Evolutionary conservation across 2,329 filamentous ascomycete species (phyloP), one percentile per base, ranked within the genome.

Genomic region (Trichophyton mentagrophytes): DNA sequence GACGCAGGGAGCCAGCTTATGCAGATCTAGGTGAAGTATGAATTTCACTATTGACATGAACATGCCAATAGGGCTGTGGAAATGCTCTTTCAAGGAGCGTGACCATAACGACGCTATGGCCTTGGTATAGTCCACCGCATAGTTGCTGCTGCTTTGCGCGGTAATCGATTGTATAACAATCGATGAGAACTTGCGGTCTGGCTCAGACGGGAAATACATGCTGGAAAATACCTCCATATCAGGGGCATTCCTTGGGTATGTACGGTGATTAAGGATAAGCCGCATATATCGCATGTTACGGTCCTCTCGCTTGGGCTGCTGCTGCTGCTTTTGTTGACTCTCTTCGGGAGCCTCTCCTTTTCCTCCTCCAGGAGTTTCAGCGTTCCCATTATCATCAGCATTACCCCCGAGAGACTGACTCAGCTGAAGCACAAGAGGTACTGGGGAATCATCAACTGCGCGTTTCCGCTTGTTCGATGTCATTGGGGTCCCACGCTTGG

Each of bases 401-500:
- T 4, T 51, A 15, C 20, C 46, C 11, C 13, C 46, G 22, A 64
- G 66, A 2, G 66, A 67, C 15, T 71, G 70, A 49, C 68, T 74
- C 30, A 77, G 61, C 25, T 78, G 73, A 36, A 82, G 69, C 5
- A 78, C 73, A n/a, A 67, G 63, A 47, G 67, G 72, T 30, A 78
- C 74, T 3, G 82, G 80, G 62, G 80, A 84, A 61, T 80, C 78
- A 57, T 80, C 77, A 17, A 75, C 75, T 59, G 74, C 72, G 55
- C 83, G 73, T 68, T 85, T 85, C 60, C 83, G 75, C 69, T 85
- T 86, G 7, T 76, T 76, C n/a, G 77, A 76, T 62, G 77, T 77
- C 57, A 77, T 80, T 1, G 83, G 82, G 1, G 82, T 85, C 9
- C 71, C 71, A 49, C 78, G 74, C 67, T 80, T 82, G 4, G 76